These are phyloP conservation scores for Irpex lacteus DNA, from an alignment of 1,284 basidiomycete species.

Conservation along the genomic window DNA sequence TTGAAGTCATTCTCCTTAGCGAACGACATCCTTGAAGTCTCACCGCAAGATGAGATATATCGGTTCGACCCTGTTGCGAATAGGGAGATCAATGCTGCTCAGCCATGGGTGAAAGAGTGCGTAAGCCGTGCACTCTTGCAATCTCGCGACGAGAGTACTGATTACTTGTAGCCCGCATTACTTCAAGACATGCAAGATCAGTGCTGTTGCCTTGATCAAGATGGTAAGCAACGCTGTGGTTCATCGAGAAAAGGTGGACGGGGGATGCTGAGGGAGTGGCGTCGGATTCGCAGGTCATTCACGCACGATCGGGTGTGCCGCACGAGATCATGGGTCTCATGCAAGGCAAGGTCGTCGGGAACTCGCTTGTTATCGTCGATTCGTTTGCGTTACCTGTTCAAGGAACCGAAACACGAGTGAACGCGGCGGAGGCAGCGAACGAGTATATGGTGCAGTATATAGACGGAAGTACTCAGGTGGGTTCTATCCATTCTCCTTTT, in stretches of 20 bases:
- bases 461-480: constrained; percentile 72
- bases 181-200: constrained; percentile 94
- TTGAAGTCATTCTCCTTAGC: constrained; percentile 81
- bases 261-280: too few species aligned
- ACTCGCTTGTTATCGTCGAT: constrained; percentile 90
- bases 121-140: constrained; percentile 8
- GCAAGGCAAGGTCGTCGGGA: constrained; percentile 93
- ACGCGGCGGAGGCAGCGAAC: constrained; percentile 93
- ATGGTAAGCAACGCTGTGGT: constrained; percentile 63
- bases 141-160: not conserved
- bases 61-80: constrained; percentile 77
- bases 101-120: constrained; percentile 89
- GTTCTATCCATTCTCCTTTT: not conserved
- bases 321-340: constrained; percentile 99
- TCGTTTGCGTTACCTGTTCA: constrained; percentile 96
- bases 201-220: constrained; percentile 94
- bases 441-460: constrained; percentile 99
- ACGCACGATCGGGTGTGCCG: constrained; percentile 94
- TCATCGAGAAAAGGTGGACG: not conserved
- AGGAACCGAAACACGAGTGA: constrained; percentile 98
- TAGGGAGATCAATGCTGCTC: constrained; percentile 63
- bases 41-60: constrained; percentile 79
- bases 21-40: constrained; percentile 74
- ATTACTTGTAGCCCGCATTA: constrained; percentile 19
- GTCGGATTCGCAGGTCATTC: constrained; percentile 72